Conservation (phyloP, 306 rosid genomes). For the Lithocarpus polystachyus region DNA sequence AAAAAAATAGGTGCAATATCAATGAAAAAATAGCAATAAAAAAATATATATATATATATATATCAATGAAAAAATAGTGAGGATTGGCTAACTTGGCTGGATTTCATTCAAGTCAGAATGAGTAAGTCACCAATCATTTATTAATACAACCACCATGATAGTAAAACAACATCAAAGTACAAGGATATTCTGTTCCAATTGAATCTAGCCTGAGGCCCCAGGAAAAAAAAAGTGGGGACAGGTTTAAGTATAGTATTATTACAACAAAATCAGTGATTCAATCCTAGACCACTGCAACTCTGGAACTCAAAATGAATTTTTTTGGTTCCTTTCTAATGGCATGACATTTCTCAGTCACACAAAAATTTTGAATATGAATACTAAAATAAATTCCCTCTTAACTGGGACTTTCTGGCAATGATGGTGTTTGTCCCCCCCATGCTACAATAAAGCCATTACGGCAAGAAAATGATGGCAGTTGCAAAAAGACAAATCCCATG, state of each 20-base stretch:
- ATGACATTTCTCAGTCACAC: constrained; percentile 11
- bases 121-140: not conserved
- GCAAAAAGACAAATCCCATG: constrained; percentile 12
- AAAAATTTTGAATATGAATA: constrained; percentile 8
- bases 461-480: constrained; percentile 15
- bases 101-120: not conserved
- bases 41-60: too few relatives aligned
- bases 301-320: not conserved
- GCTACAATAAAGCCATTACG: constrained; percentile 8
- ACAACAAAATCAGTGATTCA: not conserved
- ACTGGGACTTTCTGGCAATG: constrained; percentile 17
- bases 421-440: constrained; percentile 4
- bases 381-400: constrained; percentile 19
- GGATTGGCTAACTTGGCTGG: not conserved
- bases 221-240: not conserved
- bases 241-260: constrained; percentile 8
- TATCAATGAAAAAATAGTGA: not conserved
- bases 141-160: not conserved
- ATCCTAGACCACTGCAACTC: not conserved
- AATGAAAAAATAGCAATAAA: not conserved
- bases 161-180: not conserved
- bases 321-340: not conserved
- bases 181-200: constrained; percentile 3
- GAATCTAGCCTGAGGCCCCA: constrained; percentile 12
- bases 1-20: not conserved